A percentile compares a stretch with the other conserved stretches of the same genome.
These are phyloP conservation scores for Mucor plumbeus DNA, from an alignment of 371 early-diverging fungal species.

Conservation along the genomic window DNA sequence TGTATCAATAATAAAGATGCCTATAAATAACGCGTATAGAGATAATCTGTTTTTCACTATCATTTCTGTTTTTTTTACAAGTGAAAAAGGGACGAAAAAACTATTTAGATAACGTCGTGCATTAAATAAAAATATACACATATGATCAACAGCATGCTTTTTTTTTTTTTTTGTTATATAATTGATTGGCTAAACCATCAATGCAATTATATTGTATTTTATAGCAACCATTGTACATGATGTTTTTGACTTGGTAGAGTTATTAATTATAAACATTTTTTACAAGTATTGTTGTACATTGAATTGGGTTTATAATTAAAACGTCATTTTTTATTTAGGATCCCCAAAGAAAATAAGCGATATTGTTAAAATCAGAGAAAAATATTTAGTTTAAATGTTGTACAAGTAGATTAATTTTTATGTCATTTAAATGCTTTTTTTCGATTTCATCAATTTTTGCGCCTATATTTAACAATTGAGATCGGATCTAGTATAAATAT, in stretches of 20 bases:
- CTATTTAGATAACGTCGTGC: neutral
- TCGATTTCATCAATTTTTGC: neutral
- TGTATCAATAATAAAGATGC: neutral
- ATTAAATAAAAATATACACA: neutral
- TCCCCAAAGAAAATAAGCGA: neutral
- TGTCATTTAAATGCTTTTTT: neutral
- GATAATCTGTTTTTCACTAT: neutral
- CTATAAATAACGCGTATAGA: neutral
- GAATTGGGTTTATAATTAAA: conserved; percentile 3
- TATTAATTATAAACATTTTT: neutral
- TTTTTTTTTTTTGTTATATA: neutral
- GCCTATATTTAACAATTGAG: neutral
- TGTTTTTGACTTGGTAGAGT: neutral
- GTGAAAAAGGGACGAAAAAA: neutral
- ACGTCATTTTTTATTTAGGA: neutral
- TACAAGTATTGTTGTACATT: neutral
- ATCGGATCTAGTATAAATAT: neutral
- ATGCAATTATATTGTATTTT: neutral
- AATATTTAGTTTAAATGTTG: too few relatives aligned
- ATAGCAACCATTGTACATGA: neutral
- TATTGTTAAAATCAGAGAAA: neutral
- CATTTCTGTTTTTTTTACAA: neutral
- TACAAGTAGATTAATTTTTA: neutral
- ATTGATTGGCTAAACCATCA: neutral
- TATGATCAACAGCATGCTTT: neutral